Percentiles rank a stretch among this genome's conserved stretches.
Evolutionary conservation across 495 filamentous ascomycete species (phyloP).

Genomic region (Chaetomium tenue): DNA sequence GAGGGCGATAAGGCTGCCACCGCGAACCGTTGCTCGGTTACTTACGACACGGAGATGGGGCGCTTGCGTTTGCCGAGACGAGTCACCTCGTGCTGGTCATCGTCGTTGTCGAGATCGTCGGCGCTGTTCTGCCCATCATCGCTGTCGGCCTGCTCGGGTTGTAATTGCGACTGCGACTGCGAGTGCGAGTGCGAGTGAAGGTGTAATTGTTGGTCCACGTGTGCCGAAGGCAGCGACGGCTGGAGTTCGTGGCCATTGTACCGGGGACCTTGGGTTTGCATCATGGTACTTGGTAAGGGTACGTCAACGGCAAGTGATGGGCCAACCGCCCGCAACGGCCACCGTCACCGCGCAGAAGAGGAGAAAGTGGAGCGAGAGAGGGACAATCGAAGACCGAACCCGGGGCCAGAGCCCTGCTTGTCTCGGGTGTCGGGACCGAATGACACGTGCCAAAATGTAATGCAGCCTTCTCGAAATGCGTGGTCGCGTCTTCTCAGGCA

Average conservation of each 20-base stretch:
- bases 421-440: conserved; percentile 5
- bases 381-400: not conserved
- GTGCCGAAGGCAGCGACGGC: conserved; percentile 21
- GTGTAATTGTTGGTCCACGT: conserved; percentile 13
- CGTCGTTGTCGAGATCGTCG: conserved; percentile 44
- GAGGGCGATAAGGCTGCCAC: not conserved
- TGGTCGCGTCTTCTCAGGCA: not conserved
- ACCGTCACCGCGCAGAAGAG: not conserved
- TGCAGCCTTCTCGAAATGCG: not conserved
- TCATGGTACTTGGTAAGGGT: conserved; percentile 22
- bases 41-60: conserved; percentile 59
- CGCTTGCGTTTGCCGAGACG: conserved; percentile 53
- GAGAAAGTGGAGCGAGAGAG: not conserved
- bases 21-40: conserved; percentile 11
- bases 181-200: not conserved
- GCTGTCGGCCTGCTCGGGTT: conserved; percentile 28
- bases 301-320: conserved; percentile 5
- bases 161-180: not conserved
- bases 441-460: not conserved
- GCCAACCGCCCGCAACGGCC: not conserved
- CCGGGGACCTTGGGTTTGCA: conserved; percentile 32
- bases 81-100: conserved; percentile 42
- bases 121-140: conserved; percentile 41
- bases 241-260: conserved; percentile 28
- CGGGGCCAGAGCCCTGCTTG: not conserved